Evolutionary conservation across 192 early-diverging fungal species (phyloP), one percentile per base, ranked within the genome.

Genomic region (Gaertneriomyces sp.): DNA sequence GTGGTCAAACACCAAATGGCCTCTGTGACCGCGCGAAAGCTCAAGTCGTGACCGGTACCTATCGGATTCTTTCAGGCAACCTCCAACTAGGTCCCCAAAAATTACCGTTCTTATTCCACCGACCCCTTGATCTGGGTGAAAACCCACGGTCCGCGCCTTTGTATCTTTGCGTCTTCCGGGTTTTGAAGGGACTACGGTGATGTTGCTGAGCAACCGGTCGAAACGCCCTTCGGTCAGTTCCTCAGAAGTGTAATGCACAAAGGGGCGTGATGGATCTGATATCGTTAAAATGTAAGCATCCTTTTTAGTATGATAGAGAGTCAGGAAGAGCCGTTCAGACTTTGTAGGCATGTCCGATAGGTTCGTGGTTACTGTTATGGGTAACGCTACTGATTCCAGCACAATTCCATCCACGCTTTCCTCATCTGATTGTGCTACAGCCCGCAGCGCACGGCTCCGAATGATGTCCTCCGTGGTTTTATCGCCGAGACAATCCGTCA

Each of bases 221-320:
- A 68, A 45, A 5, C 44, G 58, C 46, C 53, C 40, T 16, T 53
- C 68, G 5, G 63, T 64, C 41, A 77, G 69, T 42, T 77, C 71
- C 46, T 68, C 42, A 0, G 71, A 73, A 14, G 76, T 73, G 64
- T 67, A 77, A 43, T 65, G 69, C 33, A 77, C 45, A 61, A 77
- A 73, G 2, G 64, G 64, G 25, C 14, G 20, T 14, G 41, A 20
- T 11, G 66, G 66, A 47, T 68, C 42, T 9, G 20, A 20, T 45
- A 60, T 6, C 46, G 46, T 47, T 6, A 68, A 16, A 8, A n/a
- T 60, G 57, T 58, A 51, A 9, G 58, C 66, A 33, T 33, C 25
- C 25, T 33, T 33, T 2, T 33, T 33, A 33, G 25, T 33, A 33
- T 33, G 25, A 33, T 33, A 33, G 25, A 33, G 25, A 33, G 25